These are phyloP conservation scores for Entomortierella lignicola DNA, from an alignment of 192 early-diverging fungal genomes.

Conservation along the genomic window DNA sequence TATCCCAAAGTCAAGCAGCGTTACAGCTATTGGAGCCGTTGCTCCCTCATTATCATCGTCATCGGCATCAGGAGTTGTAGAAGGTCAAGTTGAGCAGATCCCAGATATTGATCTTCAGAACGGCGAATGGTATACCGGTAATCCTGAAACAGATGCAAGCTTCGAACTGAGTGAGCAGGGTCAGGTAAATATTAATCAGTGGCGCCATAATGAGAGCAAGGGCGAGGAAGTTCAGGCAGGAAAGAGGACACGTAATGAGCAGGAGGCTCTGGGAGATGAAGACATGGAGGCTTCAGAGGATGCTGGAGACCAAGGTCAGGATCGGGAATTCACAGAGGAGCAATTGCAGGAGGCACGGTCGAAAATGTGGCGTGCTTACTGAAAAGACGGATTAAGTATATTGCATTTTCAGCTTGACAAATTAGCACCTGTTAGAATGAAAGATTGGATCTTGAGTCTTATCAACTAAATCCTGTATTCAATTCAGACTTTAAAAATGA, in stretches of 20 bases:
- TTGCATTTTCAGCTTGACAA: too few species aligned
- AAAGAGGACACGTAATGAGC: conserved; percentile 13
- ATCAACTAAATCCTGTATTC: neutral
- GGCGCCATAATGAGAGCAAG: conserved; percentile 20
- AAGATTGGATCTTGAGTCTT: too few species aligned
- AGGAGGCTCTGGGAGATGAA: neutral
- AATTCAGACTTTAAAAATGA: neutral
- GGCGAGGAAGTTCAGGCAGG: neutral
- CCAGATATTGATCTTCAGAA: conserved; percentile 43
- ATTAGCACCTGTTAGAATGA: too few species aligned
- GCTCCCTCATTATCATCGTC: conserved; percentile 7
- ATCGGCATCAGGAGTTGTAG: neutral
- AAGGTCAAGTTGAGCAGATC: conserved; percentile 7
- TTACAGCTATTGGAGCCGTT: conserved; percentile 21
- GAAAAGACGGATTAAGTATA: too few species aligned
- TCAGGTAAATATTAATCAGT: conserved; percentile 47
- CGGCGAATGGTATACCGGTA: conserved; percentile 50
- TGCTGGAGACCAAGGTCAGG: conserved; percentile 3
- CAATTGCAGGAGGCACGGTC: conserved; percentile 42
- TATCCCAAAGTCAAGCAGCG: conserved; percentile 34
- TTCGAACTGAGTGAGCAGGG: conserved; percentile 52
- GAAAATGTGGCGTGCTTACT: conserved; percentile 49
- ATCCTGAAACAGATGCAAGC: conserved; percentile 40
- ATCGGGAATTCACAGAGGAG: conserved; percentile 39
- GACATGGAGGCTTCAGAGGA: neutral